A percentile compares a stretch with the other conserved stretches of the same genome.
phyloP scores from a whole-genome alignment of 768 basidiomycete genomes.

The Clitopilus hobsonii region DNA sequence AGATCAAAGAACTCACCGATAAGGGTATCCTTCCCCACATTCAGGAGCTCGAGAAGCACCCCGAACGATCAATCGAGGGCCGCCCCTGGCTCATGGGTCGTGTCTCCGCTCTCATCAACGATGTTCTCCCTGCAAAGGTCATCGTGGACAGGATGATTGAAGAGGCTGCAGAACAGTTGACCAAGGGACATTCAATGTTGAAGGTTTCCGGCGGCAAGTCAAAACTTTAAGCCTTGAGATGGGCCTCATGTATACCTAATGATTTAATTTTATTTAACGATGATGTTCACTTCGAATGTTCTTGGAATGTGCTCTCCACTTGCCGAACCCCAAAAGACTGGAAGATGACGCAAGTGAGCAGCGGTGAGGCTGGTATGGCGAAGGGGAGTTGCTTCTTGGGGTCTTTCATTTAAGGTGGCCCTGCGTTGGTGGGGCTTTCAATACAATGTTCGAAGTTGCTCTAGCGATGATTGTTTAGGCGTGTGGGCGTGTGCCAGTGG shows the following conservation, averaged over 20 bases:
- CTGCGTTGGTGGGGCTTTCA: not conserved
- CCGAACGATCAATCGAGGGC: conserved; percentile 68
- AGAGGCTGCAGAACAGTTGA: conserved; percentile 31
- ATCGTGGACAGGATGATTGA: conserved; percentile 77
- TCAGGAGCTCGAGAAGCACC: conserved; percentile 71
- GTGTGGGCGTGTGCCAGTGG: no score
- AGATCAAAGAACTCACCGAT: conserved; percentile 79
- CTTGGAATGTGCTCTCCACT: no score
- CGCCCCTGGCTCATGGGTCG: conserved; percentile 79
- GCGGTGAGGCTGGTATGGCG: no score
- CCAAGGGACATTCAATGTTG: conserved; percentile 29
- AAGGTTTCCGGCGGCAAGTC: conserved; percentile 32
- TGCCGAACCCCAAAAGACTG: no score
- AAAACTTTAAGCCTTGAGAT: conserved; percentile 34
- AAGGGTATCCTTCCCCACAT: conserved; percentile 80
- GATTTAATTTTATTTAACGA: not conserved
- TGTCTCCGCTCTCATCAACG: conserved; percentile 68
- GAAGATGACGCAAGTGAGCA: no score
- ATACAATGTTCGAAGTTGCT: no score
- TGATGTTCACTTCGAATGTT: not conserved
- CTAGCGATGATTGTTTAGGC: no score
- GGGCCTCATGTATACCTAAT: not conserved
- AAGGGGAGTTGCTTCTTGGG: no score
- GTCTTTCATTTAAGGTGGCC: no score
- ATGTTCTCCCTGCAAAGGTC: conserved; percentile 75